phyloP scores from a whole-genome alignment of 306 rosid genomes.

The Begonia peltatifolia region DNA sequence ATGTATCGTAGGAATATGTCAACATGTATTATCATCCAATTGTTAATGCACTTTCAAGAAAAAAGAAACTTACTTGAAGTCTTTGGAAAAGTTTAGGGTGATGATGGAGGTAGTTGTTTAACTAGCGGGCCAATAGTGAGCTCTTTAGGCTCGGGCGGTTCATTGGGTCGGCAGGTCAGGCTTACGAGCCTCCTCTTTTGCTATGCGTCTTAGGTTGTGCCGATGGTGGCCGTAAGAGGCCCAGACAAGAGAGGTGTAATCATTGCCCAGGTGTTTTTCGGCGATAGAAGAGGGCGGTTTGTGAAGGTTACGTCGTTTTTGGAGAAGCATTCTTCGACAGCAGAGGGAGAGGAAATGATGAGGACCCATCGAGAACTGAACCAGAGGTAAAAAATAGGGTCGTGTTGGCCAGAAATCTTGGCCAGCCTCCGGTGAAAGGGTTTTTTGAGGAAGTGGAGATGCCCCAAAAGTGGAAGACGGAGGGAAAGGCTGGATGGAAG shows the following conservation, averaged over 20 bases:
- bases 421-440: slow-evolving; percentile 18
- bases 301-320: slow-evolving; percentile 10
- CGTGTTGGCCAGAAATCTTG: slow-evolving; percentile 12
- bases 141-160: too few relatives aligned
- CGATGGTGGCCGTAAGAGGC: slow-evolving; percentile 28
- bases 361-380: slow-evolving; percentile 19
- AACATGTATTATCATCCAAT: too few relatives aligned
- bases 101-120: too few relatives aligned
- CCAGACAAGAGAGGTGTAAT: slow-evolving; percentile 14
- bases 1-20: too few relatives aligned
- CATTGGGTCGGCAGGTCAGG: too few relatives aligned
- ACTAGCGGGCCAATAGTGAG: too few relatives aligned
- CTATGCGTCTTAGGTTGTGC: slow-evolving; percentile 21
- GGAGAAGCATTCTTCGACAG: slow-evolving; percentile 7
- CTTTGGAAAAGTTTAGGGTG: too few relatives aligned
- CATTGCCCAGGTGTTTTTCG: slow-evolving; percentile 6
- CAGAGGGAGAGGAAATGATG: slow-evolving; percentile 15
- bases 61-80: too few relatives aligned
- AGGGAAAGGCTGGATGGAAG: slow-evolving; percentile 22
- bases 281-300: slow-evolving; percentile 6
- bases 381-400: slow-evolving; percentile 17
- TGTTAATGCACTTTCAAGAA: too few relatives aligned
- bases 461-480: slow-evolving; percentile 19
- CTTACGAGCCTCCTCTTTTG: too few relatives aligned
- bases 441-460: slow-evolving; percentile 25